phyloP scores from a whole-genome alignment of 1,284 basidiomycete genomes.

The Ceratobasidium sp. region DNA sequence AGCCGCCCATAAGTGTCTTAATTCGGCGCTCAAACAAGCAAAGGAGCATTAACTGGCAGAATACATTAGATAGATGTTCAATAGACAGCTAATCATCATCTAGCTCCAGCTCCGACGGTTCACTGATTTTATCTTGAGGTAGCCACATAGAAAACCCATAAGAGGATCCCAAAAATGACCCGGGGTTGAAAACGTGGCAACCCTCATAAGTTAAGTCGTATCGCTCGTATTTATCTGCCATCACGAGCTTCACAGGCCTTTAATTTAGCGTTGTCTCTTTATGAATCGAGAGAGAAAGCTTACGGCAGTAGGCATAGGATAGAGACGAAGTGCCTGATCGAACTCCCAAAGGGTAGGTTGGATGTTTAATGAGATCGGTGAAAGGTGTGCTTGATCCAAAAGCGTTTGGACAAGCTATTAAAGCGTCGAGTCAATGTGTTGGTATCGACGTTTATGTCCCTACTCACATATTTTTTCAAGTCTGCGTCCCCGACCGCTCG shows the following conservation, averaged over 20 bases:
- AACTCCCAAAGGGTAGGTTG: slow-evolving; percentile 92
- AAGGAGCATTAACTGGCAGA: not conserved
- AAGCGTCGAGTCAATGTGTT: slow-evolving; percentile 12
- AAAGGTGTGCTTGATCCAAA: slow-evolving; percentile 91
- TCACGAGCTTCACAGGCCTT: slow-evolving; percentile 74
- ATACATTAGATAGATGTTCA: not conserved
- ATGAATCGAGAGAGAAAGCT: slow-evolving; percentile 54
- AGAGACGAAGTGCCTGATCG: slow-evolving; percentile 92
- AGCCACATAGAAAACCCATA: slow-evolving; percentile 91
- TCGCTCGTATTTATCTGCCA: slow-evolving; percentile 96
- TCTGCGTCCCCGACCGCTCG: slow-evolving; percentile 78
- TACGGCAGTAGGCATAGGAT: slow-evolving; percentile 94
- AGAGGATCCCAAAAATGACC: slow-evolving; percentile 83
- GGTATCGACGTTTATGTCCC: slow-evolving; percentile 8
- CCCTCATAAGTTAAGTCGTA: slow-evolving; percentile 98
- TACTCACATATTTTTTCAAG: slow-evolving; percentile 85
- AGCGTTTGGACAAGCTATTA: slow-evolving; percentile 90
- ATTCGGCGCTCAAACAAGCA: not conserved
- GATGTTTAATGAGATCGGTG: slow-evolving; percentile 84
- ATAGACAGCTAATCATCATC: slow-evolving; percentile 28
- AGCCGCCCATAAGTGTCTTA: not conserved
- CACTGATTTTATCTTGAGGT: slow-evolving; percentile 79
- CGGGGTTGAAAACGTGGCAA: slow-evolving; percentile 99
- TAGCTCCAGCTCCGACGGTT: slow-evolving; percentile 64
- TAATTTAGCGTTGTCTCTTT: slow-evolving; percentile 30